Percentiles rank a stretch among this genome's conserved stretches.
Evolutionary conservation across 163 green algal genomes (phyloP).

Genomic region (Chlorella variabilis): DNA sequence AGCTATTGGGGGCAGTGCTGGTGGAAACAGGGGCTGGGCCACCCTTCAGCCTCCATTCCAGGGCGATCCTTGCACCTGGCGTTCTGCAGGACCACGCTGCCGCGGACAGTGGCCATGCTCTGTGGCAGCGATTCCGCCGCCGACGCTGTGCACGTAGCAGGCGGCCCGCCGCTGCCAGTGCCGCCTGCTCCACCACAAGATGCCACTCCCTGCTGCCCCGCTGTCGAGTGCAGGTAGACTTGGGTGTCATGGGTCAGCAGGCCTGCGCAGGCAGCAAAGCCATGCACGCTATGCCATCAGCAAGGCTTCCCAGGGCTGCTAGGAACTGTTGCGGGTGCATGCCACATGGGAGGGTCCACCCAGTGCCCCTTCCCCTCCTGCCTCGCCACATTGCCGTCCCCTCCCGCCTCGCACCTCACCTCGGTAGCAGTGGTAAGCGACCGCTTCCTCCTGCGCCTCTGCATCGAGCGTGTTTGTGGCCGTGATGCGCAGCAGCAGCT

Average conservation of each 20-base stretch:
- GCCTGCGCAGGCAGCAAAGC: constrained; percentile 29
- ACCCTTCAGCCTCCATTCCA: no score
- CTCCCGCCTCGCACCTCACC: constrained; percentile 17
- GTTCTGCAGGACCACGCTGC: constrained; percentile 27
- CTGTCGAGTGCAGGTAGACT: constrained; percentile 44
- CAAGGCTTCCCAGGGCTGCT: neutral
- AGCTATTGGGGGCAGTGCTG: neutral
- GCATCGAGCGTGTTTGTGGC: constrained; percentile 51
- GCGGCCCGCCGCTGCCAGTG: neutral
- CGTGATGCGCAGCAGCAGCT: constrained; percentile 53
- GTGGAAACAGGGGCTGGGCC: no score
- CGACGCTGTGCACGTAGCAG: neutral
- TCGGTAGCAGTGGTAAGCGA: constrained; percentile 75
- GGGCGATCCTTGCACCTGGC: no score
- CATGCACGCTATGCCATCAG: no score
- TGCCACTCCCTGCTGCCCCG: neutral
- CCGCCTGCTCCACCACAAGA: no score
- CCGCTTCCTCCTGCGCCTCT: constrained; percentile 45
- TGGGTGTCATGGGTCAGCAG: constrained; percentile 56
- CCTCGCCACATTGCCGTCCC: no score
- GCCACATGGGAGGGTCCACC: no score
- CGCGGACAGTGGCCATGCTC: neutral
- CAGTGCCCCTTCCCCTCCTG: no score
- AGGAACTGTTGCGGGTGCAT: no score
- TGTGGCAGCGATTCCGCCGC: neutral